These are phyloP conservation scores for Drechslera avenae DNA, from an alignment of 2,329 filamentous ascomycete species.

Conservation along the genomic window DNA sequence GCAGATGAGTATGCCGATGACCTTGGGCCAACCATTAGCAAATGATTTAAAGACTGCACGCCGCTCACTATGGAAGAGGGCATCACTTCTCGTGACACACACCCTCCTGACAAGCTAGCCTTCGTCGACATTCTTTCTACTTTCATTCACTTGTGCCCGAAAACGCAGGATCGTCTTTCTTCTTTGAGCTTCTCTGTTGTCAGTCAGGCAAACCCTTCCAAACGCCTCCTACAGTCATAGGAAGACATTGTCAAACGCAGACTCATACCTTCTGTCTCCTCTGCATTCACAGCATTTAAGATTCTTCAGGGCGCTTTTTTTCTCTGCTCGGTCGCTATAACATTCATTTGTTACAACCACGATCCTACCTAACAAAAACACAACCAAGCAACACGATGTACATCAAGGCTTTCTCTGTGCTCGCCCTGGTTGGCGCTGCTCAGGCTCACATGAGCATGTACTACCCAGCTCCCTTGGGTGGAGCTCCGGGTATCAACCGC, in stretches of 20 bases:
- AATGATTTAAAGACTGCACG: slow-evolving; percentile 27
- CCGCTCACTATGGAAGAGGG: slow-evolving; percentile 23
- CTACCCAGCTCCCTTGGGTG: slow-evolving; percentile 52
- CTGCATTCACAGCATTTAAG: slow-evolving; percentile 17
- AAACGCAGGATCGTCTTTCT: slow-evolving; percentile 41
- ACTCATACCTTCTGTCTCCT: slow-evolving; percentile 6
- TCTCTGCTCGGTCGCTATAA: slow-evolving; percentile 12
- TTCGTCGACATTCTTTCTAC: slow-evolving; percentile 40
- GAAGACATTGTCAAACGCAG: slow-evolving; percentile 23
- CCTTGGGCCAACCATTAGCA: slow-evolving; percentile 16
- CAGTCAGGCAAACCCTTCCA: slow-evolving; percentile 10
- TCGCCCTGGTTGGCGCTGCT: slow-evolving; percentile 37
- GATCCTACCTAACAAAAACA: slow-evolving; percentile 8
- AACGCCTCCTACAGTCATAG: slow-evolving; percentile 5
- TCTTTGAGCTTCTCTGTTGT: slow-evolving; percentile 30
- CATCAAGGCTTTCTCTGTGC: slow-evolving; percentile 30
- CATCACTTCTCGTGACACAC: slow-evolving; percentile 33
- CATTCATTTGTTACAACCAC: slow-evolving; percentile 11
- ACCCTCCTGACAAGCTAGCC: slow-evolving; percentile 40
- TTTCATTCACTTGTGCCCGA: slow-evolving; percentile 33
- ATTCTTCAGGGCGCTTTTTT: slow-evolving; percentile 10
- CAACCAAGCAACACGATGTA: slow-evolving; percentile 29
- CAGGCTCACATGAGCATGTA: slow-evolving; percentile 52
- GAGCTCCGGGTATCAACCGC: slow-evolving; percentile 51
- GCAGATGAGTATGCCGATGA: slow-evolving; percentile 19